phyloP scores from a whole-genome alignment of 257 asterid species.

The Ajuga chamaepitys region DNA sequence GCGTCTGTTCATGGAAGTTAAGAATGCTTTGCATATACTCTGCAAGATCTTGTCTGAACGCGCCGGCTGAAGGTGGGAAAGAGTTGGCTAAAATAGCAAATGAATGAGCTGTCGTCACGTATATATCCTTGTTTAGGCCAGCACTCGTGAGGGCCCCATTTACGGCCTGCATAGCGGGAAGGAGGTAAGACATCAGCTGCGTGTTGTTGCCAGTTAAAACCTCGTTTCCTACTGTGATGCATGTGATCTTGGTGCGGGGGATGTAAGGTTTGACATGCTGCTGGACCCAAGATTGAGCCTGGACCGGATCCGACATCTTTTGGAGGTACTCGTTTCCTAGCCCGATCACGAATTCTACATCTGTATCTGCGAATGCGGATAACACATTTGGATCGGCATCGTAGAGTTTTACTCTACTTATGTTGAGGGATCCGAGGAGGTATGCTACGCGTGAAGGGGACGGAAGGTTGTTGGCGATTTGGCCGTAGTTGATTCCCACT shows the following conservation, averaged over 20 bases:
- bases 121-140: slow-evolving; percentile 52
- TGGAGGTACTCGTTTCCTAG: slow-evolving; percentile 73
- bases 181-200: slow-evolving; percentile 46
- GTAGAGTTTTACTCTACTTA: slow-evolving; percentile 77
- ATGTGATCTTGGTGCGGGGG: slow-evolving; percentile 58
- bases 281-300: slow-evolving; percentile 81
- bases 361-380: slow-evolving; percentile 57
- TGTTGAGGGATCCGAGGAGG: slow-evolving; percentile 64
- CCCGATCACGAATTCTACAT: slow-evolving; percentile 72
- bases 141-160: slow-evolving; percentile 47
- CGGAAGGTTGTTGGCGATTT: slow-evolving; percentile 85
- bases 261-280: slow-evolving; percentile 64
- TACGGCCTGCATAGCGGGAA: slow-evolving; percentile 79
- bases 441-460: slow-evolving; percentile 58
- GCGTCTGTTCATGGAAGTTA: slow-evolving; percentile 52
- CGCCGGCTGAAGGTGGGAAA: slow-evolving; percentile 83
- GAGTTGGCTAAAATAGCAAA: slow-evolving; percentile 51
- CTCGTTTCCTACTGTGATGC: slow-evolving; percentile 84
- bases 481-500: slow-evolving; percentile 95
- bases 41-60: slow-evolving; percentile 52
- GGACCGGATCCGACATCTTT: slow-evolving; percentile 50
- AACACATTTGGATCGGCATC: slow-evolving; percentile 77
- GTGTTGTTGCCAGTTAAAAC: slow-evolving; percentile 58
- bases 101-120: slow-evolving; percentile 77
- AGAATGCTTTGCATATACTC: slow-evolving; percentile 52